Percentiles rank a stretch among this genome's conserved stretches.
Conservation (phyloP, 2,329 filamentous ascomycete genomes). For the Cladobotryum protrusum region DNA sequence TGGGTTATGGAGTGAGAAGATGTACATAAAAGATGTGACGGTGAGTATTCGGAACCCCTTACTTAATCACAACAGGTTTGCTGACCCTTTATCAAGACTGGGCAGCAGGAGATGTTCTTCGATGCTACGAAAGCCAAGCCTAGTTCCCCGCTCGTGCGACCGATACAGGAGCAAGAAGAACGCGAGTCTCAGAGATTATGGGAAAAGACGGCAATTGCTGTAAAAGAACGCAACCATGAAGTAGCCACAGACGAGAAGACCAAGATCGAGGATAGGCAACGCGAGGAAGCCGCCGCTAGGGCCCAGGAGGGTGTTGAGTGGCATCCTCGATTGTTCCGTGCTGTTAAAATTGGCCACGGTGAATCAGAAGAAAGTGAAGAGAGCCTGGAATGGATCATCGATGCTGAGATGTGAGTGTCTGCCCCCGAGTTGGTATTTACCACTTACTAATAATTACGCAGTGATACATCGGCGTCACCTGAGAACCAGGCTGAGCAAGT, state of each 20-base stretch:
- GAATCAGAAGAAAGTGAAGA: constrained; percentile 75
- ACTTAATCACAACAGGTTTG: neutral
- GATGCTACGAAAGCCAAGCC: constrained; percentile 75
- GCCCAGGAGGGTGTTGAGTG: constrained; percentile 76
- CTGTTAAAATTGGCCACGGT: constrained; percentile 63
- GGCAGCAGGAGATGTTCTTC: constrained; percentile 84
- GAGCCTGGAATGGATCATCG: constrained; percentile 91
- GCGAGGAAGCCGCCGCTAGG: constrained; percentile 78
- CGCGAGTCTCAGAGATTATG: constrained; percentile 87
- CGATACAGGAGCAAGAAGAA: constrained; percentile 79
- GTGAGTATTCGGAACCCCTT: constrained; percentile 41
- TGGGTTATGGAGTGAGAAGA: constrained; percentile 89
- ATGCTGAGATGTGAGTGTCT: constrained; percentile 67
- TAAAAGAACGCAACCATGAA: constrained; percentile 80
- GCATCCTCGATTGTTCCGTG: constrained; percentile 79
- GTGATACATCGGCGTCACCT: constrained; percentile 44
- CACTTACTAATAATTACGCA: constrained; percentile 16
- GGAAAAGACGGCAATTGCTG: constrained; percentile 72
- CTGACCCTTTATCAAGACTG: constrained; percentile 52
- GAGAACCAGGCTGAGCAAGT: constrained; percentile 75
- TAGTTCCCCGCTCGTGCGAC: constrained; percentile 65
- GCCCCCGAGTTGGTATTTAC: too few relatives aligned
- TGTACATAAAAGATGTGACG: constrained; percentile 79
- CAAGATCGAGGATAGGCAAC: constrained; percentile 88
- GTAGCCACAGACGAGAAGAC: constrained; percentile 91